These are phyloP conservation scores for Vitis riparia DNA, from an alignment of 164 flowering plant genomes.

Conservation along the genomic window DNA sequence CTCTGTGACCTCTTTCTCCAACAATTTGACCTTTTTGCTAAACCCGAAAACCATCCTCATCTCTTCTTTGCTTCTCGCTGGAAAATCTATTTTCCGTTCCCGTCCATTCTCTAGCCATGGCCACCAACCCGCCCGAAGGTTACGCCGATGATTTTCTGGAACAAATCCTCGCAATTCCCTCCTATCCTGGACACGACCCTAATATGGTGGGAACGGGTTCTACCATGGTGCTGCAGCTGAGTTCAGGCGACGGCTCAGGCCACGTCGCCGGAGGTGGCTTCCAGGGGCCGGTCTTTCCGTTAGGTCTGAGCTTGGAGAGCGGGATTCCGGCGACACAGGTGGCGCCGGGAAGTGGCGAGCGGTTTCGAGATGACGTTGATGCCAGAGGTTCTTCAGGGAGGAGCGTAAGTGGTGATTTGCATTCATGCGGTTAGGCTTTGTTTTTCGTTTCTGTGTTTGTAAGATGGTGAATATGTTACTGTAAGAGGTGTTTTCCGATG, in stretches of 20 bases:
- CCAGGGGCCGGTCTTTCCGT: slow-evolving; percentile 18
- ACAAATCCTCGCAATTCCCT: slow-evolving; percentile 30
- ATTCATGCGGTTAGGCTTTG: neutral
- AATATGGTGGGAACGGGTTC: slow-evolving; percentile 2
- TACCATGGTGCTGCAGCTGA: slow-evolving; percentile 4
- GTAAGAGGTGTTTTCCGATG: too few relatives aligned
- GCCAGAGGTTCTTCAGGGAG: neutral
- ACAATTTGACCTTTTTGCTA: neutral
- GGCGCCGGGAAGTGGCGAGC: slow-evolving; percentile 3
- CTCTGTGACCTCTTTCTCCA: neutral
- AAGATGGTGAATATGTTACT: neutral
- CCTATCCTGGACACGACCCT: slow-evolving; percentile 16
- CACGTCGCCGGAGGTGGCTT: neutral
- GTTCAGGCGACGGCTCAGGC: slow-evolving; percentile 5
- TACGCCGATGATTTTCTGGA: slow-evolving; percentile 35
- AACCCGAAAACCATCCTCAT: neutral
- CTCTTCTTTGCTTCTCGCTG: neutral
- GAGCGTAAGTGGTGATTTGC: slow-evolving; percentile 7
- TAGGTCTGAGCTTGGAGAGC: slow-evolving; percentile 30
- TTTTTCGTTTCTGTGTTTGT: neutral
- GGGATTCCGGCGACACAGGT: slow-evolving; percentile 5
- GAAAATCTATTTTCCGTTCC: neutral
- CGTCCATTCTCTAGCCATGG: slow-evolving; percentile 4
- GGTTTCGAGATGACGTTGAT: neutral
- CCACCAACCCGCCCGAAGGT: slow-evolving; percentile 18